A percentile compares a stretch with the other conserved stretches of the same genome.
Conservation (phyloP, 2,329 filamentous ascomycete genomes). For the Apiospora koreana region DNA sequence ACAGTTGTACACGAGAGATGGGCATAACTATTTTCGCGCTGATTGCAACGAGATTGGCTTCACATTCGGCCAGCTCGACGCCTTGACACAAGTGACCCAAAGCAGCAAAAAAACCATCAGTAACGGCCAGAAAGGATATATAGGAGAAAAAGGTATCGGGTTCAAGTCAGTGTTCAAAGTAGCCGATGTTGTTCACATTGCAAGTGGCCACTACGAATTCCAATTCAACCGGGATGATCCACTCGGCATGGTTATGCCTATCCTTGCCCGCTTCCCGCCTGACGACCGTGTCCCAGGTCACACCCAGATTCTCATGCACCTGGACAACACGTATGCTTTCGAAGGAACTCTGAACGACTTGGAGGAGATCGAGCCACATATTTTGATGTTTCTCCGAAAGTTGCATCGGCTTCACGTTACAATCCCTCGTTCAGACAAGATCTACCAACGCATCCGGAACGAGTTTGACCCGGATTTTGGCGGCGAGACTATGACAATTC, state of each 20-base stretch:
- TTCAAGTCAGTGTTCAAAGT: conserved; percentile 40
- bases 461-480: no score
- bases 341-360: no score
- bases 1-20: background rate
- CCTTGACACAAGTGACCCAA: conserved; percentile 31
- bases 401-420: no score
- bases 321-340: no score
- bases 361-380: no score
- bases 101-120: conserved; percentile 34
- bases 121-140: conserved; percentile 25
- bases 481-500: no score
- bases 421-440: no score
- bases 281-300: no score
- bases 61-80: conserved; percentile 31
- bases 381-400: no score
- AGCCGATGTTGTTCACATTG: conserved; percentile 31
- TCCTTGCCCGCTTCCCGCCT: conserved; percentile 23
- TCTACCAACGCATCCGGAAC: no score
- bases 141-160: conserved; percentile 40
- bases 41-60: conserved; percentile 38
- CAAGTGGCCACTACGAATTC: conserved; percentile 31
- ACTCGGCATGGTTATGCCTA: conserved; percentile 37
- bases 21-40: conserved; percentile 9
- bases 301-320: no score
- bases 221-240: conserved; percentile 27